Evolutionary conservation across 129 eudicot species (phyloP).

Genomic region (Artemisia annua): DNA sequence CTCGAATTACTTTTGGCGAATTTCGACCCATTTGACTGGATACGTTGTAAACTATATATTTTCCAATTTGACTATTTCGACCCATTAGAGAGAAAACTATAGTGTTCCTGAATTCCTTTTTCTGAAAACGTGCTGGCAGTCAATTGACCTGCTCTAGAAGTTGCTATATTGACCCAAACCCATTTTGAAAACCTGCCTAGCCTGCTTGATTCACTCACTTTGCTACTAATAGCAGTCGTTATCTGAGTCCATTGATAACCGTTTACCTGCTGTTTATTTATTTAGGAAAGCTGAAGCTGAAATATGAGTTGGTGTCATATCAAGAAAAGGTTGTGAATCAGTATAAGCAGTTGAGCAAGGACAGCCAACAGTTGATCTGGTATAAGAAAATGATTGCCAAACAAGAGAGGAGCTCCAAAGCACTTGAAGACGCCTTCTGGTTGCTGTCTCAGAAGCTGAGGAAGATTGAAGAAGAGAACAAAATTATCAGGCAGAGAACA

Average conservation of each 20-base stretch:
- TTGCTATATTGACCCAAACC: slow-evolving; percentile 3
- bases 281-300: slow-evolving; percentile 67
- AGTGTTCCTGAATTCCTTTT: neutral
- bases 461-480: slow-evolving; percentile 50
- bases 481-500: slow-evolving; percentile 55
- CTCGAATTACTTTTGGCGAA: too few relatives aligned
- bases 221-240: neutral
- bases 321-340: slow-evolving; percentile 60
- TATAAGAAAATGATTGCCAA: slow-evolving; percentile 55
- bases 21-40: too few relatives aligned
- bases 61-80: too few relatives aligned
- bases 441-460: slow-evolving; percentile 49
- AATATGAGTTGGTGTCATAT: slow-evolving; percentile 65
- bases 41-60: too few relatives aligned
- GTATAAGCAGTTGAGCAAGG: slow-evolving; percentile 69
- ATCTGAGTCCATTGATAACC: slow-evolving; percentile 3
- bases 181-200: neutral
- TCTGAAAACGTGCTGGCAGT: neutral
- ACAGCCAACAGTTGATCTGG: slow-evolving; percentile 68
- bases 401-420: slow-evolving; percentile 53
- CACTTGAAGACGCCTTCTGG: slow-evolving; percentile 54
- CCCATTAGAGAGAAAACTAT: too few relatives aligned
- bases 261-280: slow-evolving; percentile 13
- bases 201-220: neutral
- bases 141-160: neutral